Conservation (phyloP, 306 rosid genomes). For the Malus fusca region DNA sequence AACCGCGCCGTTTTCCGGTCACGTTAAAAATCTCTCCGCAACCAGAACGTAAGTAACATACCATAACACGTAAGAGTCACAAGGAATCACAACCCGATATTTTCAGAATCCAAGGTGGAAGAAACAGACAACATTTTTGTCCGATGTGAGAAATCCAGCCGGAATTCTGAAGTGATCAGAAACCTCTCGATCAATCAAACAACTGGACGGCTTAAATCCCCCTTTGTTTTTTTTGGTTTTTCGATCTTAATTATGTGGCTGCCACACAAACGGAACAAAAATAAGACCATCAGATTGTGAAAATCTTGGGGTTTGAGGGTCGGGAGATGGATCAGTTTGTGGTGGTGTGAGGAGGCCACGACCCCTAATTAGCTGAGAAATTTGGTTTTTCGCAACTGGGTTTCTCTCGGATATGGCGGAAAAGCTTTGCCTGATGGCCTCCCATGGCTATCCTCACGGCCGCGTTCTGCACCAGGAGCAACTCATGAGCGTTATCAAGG, state of each 20-base stretch:
- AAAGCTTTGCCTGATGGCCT: slow-evolving; percentile 60
- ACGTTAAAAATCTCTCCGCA: too few species aligned
- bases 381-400: slow-evolving; percentile 15
- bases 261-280: slow-evolving; percentile 24
- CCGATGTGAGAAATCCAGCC: slow-evolving; percentile 24
- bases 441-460: slow-evolving; percentile 53
- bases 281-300: background rate
- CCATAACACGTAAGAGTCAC: background rate
- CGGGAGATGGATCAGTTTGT: slow-evolving; percentile 29
- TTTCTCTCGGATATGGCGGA: slow-evolving; percentile 34
- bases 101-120: slow-evolving; percentile 1
- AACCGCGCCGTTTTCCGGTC: too few species aligned
- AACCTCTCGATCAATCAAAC: slow-evolving; percentile 24
- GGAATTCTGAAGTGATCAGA: slow-evolving; percentile 22
- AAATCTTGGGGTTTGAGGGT: slow-evolving; percentile 28
- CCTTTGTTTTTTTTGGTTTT: background rate
- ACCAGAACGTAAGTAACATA: too few species aligned
- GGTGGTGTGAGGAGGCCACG: slow-evolving; percentile 22
- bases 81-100: background rate
- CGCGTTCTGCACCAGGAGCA: slow-evolving; percentile 48
- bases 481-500: slow-evolving; percentile 34
- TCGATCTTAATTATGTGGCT: background rate
- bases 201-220: slow-evolving; percentile 18
- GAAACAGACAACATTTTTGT: slow-evolving; percentile 16
- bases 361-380: slow-evolving; percentile 14